Conservation (phyloP, 306 rosid species). For the Pyrus communis region DNA sequence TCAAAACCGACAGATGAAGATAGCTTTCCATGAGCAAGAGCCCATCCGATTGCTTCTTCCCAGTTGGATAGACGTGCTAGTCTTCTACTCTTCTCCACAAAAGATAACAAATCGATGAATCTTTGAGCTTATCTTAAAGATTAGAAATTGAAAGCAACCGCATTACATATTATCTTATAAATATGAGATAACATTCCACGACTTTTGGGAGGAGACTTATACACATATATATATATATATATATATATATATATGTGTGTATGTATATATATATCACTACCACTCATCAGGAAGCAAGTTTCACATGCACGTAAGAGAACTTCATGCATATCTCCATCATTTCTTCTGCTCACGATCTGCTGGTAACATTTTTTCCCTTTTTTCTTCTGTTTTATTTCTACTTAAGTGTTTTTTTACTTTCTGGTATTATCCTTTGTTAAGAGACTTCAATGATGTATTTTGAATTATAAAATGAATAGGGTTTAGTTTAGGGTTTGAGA, state of each 20-base stretch:
- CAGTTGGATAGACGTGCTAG: slow-evolving; percentile 6
- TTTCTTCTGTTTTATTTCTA: not conserved
- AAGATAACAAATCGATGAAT: not conserved
- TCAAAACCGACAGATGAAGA: not conserved
- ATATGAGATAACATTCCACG: not conserved
- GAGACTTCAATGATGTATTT: too few species aligned
- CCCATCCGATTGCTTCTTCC: not conserved
- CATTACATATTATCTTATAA: too few species aligned
- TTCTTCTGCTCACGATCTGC: not conserved
- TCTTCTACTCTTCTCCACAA: not conserved
- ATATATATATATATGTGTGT: too few species aligned
- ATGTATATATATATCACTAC: not conserved
- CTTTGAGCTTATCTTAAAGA: slow-evolving; percentile 2
- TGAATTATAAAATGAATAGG: too few species aligned
- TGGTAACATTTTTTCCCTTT: not conserved
- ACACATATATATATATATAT: not conserved
- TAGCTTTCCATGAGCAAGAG: not conserved
- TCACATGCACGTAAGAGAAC: not conserved
- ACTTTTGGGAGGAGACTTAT: not conserved
- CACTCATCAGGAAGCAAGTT: not conserved
- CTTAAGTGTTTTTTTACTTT: not conserved
- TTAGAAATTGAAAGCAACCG: not conserved
- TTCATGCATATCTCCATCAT: not conserved
- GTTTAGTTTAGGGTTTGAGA: too few species aligned
- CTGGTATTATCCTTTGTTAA: too few species aligned